Evolutionary conservation across 805 yeast species (phyloP).

Genomic region (Zygotorulaspora danielsina): DNA sequence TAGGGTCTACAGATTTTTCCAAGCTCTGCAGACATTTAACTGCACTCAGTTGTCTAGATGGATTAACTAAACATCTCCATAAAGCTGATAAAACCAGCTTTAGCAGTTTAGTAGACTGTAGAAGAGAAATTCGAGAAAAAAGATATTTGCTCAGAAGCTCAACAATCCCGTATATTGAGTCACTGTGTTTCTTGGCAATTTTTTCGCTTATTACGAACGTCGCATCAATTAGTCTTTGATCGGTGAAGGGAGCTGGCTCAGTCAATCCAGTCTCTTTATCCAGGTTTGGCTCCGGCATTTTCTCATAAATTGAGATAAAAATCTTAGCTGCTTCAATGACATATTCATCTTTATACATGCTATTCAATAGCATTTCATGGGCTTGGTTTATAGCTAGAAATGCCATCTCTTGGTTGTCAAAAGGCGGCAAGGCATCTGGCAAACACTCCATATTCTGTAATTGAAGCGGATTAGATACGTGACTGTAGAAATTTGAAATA

Average conservation of each 20-base stretch:
- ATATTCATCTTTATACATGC: slow-evolving; percentile 19
- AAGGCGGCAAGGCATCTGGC: slow-evolving; percentile 36
- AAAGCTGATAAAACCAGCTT: slow-evolving; percentile 38
- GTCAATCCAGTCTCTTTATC: slow-evolving; percentile 12
- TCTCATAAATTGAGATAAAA: slow-evolving; percentile 38
- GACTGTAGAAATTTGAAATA: slow-evolving; percentile 37
- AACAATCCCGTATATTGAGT: slow-evolving; percentile 29
- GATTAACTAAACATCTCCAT: slow-evolving; percentile 52
- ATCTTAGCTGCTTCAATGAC: slow-evolving; percentile 37
- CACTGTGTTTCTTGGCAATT: slow-evolving; percentile 12
- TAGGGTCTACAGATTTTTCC: slow-evolving; percentile 47
- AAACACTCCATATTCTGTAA: slow-evolving; percentile 11
- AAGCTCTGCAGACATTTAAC: slow-evolving; percentile 62
- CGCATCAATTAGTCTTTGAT: slow-evolving; percentile 33
- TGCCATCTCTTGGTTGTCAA: slow-evolving; percentile 42
- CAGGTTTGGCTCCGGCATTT: slow-evolving; percentile 41
- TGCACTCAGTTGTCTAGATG: slow-evolving; percentile 62
- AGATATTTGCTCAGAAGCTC: slow-evolving; percentile 33
- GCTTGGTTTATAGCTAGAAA: slow-evolving; percentile 37
- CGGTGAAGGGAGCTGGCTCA: slow-evolving; percentile 29
- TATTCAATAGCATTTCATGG: slow-evolving; percentile 26
- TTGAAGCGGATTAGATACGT: slow-evolving; percentile 18
- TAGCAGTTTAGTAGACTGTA: slow-evolving; percentile 24
- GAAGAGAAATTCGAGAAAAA: slow-evolving; percentile 23
- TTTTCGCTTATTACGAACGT: slow-evolving; percentile 19